A percentile compares a stretch with the other conserved stretches of the same genome.
phyloP scores from a whole-genome alignment of 2,329 filamentous ascomycete species.

The Trichophaea hybrida region DNA sequence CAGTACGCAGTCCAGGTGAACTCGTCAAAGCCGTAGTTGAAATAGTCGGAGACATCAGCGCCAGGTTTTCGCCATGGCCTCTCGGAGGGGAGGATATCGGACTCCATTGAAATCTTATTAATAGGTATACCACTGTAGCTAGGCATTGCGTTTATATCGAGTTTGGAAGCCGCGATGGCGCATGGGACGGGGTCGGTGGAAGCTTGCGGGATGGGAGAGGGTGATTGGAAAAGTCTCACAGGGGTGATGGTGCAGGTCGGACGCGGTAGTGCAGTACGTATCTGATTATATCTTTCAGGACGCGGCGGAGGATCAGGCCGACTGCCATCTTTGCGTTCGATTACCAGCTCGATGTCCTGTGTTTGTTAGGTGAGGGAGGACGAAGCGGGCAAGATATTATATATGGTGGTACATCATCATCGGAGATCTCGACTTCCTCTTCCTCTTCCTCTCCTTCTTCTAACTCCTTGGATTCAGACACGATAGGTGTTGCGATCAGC shows the following conservation, averaged over 20 bases:
- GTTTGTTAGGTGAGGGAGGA: constrained; percentile 5
- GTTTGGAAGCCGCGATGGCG: constrained; percentile 49
- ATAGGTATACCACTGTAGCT: constrained; percentile 59
- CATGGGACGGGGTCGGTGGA: constrained; percentile 29
- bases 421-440: constrained; percentile 25
- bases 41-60: constrained; percentile 89
- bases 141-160: constrained; percentile 74
- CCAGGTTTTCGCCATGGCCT: constrained; percentile 94
- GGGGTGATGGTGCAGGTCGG: constrained; percentile 12
- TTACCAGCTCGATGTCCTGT: constrained; percentile 27
- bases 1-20: constrained; percentile 96
- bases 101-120: constrained; percentile 66
- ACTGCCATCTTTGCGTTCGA: constrained; percentile 27
- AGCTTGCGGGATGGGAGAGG: constrained; percentile 22
- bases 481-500: background rate
- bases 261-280: constrained; percentile 22
- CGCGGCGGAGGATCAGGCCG: constrained; percentile 26
- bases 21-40: constrained; percentile 98
- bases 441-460: constrained; percentile 23
- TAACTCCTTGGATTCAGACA: constrained; percentile 11
- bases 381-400: background rate
- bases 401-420: constrained; percentile 23
- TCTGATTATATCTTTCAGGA: constrained; percentile 25
- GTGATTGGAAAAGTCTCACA: constrained; percentile 1
- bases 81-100: constrained; percentile 65